Percentiles rank a stretch among this genome's conserved stretches.
These are phyloP conservation scores for Amanita pseudoporphyria DNA, from an alignment of 768 basidiomycete genomes.

Conservation along the genomic window DNA sequence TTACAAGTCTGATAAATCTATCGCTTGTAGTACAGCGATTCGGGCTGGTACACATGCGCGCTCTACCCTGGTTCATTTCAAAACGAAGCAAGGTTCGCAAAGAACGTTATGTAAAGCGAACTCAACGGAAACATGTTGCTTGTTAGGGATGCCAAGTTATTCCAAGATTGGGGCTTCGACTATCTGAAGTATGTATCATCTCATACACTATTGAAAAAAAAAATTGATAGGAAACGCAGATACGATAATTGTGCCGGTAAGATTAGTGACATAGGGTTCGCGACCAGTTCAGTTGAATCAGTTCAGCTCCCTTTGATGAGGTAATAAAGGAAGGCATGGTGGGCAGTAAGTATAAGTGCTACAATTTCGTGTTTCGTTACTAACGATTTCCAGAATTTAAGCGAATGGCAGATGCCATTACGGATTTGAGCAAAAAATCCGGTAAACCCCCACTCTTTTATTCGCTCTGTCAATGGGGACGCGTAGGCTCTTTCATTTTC, in stretches of 20 bases:
- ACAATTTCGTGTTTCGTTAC: neutral
- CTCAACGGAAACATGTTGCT: neutral
- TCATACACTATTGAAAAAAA: neutral
- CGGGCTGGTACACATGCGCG: constrained; percentile 62
- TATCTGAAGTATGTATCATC: constrained; percentile 41
- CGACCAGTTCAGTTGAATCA: neutral
- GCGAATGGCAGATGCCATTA: constrained; percentile 52
- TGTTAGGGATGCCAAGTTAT: constrained; percentile 42
- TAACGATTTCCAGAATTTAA: constrained; percentile 34
- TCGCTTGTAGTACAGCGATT: constrained; percentile 46
- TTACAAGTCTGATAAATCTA: neutral
- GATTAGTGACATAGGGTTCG: constrained; percentile 7
- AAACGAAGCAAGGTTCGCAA: constrained; percentile 45
- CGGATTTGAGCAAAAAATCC: constrained; percentile 32
- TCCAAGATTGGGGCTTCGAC: constrained; percentile 61
- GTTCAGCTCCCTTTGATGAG: constrained; percentile 43
- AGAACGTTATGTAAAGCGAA: neutral
- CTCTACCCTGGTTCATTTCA: constrained; percentile 56
- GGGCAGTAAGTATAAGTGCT: constrained; percentile 30
- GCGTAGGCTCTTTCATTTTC: constrained; percentile 27
- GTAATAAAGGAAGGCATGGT: constrained; percentile 45
- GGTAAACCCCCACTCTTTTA: constrained; percentile 47
- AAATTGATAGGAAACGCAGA: constrained; percentile 18
- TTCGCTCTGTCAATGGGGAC: constrained; percentile 62
- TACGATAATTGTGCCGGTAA: constrained; percentile 55